Evolutionary conservation across 257 asterid species (phyloP), one percentile per base, ranked within the genome.

Genomic region (Dorcoceras hygrometricum): DNA sequence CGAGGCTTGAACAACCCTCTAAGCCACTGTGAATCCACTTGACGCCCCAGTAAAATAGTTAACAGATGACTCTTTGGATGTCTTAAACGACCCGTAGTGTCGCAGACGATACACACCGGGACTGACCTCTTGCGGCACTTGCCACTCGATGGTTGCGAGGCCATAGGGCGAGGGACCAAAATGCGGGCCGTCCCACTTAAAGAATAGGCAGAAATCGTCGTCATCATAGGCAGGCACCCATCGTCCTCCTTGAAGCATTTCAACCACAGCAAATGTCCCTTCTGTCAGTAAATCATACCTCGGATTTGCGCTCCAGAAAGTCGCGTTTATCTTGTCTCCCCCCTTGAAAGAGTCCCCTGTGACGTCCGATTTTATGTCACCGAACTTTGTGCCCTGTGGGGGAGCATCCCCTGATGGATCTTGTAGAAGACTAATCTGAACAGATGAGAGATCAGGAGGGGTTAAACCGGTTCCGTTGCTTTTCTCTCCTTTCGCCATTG

Each of bases 281-380:
- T 79, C 87, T 0, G 86, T 74, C 63, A 83, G 80, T 20, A 81
- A 62, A 66, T 86, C 89, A 18, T 75, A 75, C 75, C 89, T 83
- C 9, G 89, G 89, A 58, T 77, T 83, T 22, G 88, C 80, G 29
- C 83, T 79, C 86, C 86, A 86, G 48, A 86, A 86, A 5, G 75
- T 86, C 4, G 86, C 88, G 24, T 68, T 76, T 10, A 58, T 18
- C 29, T 69, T 76, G 31, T 76, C 83, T 48, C 89, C 84, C 10
- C 12, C 68, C 24, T 7, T 76, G 14, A 77, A 71, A 7, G 79
- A 59, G 1, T 72, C 68, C 0, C n/a, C 19, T 16, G 55, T 69
- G 8, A 80, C 74, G 57, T 83, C 86, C 27, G 36, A 68, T 60
- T 80, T 81, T 18, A 81, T 80, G 46, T 86, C 93, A 0, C 93